A percentile compares a stretch with the other conserved stretches of the same genome.
phyloP scores from a whole-genome alignment of 208 protist genomes.

The Acanthamoeba quina region DNA sequence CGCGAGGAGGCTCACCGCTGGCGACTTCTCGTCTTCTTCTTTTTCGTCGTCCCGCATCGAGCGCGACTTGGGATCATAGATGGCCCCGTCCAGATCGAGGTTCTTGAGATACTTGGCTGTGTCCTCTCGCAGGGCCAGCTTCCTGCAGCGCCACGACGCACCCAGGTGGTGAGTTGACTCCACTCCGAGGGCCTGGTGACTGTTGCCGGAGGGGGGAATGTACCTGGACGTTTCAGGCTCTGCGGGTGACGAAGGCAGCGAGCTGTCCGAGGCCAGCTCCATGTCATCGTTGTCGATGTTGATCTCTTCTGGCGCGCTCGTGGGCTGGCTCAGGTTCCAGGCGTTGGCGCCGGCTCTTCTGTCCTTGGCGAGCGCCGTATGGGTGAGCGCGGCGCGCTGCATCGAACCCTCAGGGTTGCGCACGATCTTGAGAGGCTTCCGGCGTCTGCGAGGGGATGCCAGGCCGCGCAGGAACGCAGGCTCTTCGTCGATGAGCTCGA shows the following conservation, averaged over 20 bases:
- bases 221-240: neutral
- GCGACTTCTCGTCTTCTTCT: too few species aligned
- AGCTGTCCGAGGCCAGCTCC: neutral
- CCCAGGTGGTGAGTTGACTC: too few species aligned
- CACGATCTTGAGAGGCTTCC: neutral
- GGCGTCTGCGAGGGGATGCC: too few species aligned
- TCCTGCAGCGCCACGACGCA: neutral
- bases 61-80: constrained; percentile 96
- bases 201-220: neutral
- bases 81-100: constrained; percentile 91
- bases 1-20: too few species aligned
- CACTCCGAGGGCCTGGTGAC: too few species aligned
- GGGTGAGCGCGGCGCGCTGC: neutral
- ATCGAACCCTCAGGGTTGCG: neutral
- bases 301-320: too few species aligned
- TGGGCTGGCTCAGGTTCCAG: too few species aligned
- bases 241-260: neutral
- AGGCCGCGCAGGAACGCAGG: neutral
- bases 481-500: neutral
- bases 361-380: neutral
- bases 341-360: too few species aligned
- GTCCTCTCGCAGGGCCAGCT: constrained; percentile 88
- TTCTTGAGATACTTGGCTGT: constrained; percentile 95
- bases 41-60: constrained; percentile 91
- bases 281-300: neutral